Evolutionary conservation across 2,329 filamentous ascomycete species (phyloP).

Genomic region (Pseudogymnoascus sp.): DNA sequence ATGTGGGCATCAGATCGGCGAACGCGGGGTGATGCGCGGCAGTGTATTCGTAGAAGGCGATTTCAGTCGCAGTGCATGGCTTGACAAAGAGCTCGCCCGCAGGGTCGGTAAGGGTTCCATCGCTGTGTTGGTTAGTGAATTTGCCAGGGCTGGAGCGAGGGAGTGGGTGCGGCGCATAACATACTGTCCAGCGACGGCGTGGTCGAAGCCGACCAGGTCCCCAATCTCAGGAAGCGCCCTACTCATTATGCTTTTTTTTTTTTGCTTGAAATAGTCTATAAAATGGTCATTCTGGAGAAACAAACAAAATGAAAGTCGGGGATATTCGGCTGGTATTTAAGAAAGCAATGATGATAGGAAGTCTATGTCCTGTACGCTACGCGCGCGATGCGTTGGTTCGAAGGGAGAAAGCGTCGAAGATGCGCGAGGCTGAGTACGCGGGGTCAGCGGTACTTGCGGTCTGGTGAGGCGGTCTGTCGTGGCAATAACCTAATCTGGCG

Average conservation of each 20-base stretch:
- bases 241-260: slow-evolving; percentile 29
- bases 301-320: not conserved
- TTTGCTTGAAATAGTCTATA: slow-evolving; percentile 21
- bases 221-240: slow-evolving; percentile 45
- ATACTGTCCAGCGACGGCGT: slow-evolving; percentile 80
- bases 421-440: slow-evolving; percentile 10
- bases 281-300: slow-evolving; percentile 26
- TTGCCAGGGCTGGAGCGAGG: slow-evolving; percentile 9
- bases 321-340: not conserved
- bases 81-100: slow-evolving; percentile 87
- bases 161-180: slow-evolving; percentile 29
- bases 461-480: slow-evolving; percentile 1
- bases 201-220: slow-evolving; percentile 59
- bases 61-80: slow-evolving; percentile 77
- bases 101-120: slow-evolving; percentile 78
- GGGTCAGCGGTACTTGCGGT: slow-evolving; percentile 1
- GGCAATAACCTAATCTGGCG: not conserved
- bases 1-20: slow-evolving; percentile 72
- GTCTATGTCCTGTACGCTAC: slow-evolving; percentile 9
- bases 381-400: not conserved
- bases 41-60: slow-evolving; percentile 77
- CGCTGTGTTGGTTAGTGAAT: slow-evolving; percentile 43
- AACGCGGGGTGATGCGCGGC: slow-evolving; percentile 60
- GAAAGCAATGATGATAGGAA: slow-evolving; percentile 3
- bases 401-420: not conserved